phyloP scores from a whole-genome alignment of 2,329 filamentous ascomycete species.

The Exophiala sideris region DNA sequence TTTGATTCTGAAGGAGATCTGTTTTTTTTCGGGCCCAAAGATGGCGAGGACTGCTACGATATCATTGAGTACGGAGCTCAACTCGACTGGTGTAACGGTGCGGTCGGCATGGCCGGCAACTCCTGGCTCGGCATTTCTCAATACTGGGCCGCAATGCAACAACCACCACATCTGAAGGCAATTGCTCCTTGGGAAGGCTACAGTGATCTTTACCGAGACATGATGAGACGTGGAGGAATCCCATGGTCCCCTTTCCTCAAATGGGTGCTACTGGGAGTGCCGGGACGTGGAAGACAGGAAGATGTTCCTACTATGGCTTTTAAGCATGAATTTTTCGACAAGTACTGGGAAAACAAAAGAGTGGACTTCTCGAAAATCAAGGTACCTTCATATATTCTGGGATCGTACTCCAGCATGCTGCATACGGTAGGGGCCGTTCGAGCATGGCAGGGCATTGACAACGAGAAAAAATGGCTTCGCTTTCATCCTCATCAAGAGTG shows the following conservation, averaged over 20 bases:
- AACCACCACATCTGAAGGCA: slow-evolving; percentile 41
- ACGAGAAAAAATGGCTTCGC: slow-evolving; percentile 27
- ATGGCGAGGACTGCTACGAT: slow-evolving; percentile 43
- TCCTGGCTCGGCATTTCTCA: slow-evolving; percentile 43
- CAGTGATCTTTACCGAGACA: slow-evolving; percentile 33
- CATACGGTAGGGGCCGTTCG: slow-evolving; percentile 39
- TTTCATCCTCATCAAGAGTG: slow-evolving; percentile 44
- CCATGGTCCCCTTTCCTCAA: slow-evolving; percentile 11
- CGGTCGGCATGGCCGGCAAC: slow-evolving; percentile 45
- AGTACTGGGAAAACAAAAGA: slow-evolving; percentile 28
- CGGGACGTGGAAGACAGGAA: slow-evolving; percentile 14
- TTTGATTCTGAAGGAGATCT: slow-evolving; percentile 33
- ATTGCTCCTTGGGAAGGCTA: slow-evolving; percentile 50
- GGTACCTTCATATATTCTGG: slow-evolving; percentile 37
- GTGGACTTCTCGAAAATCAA: slow-evolving; percentile 29
- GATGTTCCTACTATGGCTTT: slow-evolving; percentile 4
- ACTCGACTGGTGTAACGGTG: slow-evolving; percentile 46
- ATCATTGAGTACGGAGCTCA: slow-evolving; percentile 42
- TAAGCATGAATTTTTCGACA: slow-evolving; percentile 16
- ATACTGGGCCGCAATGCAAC: slow-evolving; percentile 42
- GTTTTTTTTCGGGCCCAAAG: slow-evolving; percentile 41
- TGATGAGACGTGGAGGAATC: slow-evolving; percentile 37
- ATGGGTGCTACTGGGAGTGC: slow-evolving; percentile 15
- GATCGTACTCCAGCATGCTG: slow-evolving; percentile 25
- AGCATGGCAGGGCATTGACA: slow-evolving; percentile 37